Conservation (phyloP, 768 basidiomycete species). For the Lentinula boryana region DNA sequence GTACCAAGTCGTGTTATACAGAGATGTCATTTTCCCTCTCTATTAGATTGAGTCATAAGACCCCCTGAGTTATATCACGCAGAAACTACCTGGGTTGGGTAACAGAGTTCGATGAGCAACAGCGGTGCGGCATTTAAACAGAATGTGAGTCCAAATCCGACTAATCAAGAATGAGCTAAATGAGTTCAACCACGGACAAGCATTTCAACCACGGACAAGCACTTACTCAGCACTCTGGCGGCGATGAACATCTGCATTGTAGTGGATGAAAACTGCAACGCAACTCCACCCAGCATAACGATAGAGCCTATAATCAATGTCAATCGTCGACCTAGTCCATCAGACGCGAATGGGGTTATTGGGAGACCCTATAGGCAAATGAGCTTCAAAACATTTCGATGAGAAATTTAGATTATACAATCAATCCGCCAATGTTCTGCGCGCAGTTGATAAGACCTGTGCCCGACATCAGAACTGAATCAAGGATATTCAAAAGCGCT, state of each 20-base stretch:
- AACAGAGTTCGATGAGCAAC: slow-evolving; percentile 59
- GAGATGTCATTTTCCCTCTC: slow-evolving; percentile 52
- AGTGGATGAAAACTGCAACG: slow-evolving; percentile 42
- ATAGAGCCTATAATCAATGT: slow-evolving; percentile 55
- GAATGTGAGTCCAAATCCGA: slow-evolving; percentile 59
- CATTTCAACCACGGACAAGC: slow-evolving; percentile 11
- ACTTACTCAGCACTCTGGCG: slow-evolving; percentile 49
- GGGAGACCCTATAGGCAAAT: slow-evolving; percentile 43
- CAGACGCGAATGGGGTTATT: slow-evolving; percentile 55
- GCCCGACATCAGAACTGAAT: not conserved
- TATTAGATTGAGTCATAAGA: slow-evolving; percentile 7
- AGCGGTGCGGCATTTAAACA: slow-evolving; percentile 59
- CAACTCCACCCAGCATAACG: slow-evolving; percentile 62
- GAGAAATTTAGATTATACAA: slow-evolving; percentile 12
- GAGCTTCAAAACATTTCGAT: not conserved
- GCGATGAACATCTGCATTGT: slow-evolving; percentile 49
- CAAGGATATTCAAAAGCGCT: not conserved
- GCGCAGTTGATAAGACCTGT: slow-evolving; percentile 63
- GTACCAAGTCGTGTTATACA: slow-evolving; percentile 76
- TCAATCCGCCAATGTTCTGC: slow-evolving; percentile 52
- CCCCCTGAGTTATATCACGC: not conserved
- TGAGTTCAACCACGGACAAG: not conserved
- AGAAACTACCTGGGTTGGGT: slow-evolving; percentile 57
- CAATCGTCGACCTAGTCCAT: slow-evolving; percentile 53
- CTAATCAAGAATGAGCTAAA: slow-evolving; percentile 22